These are phyloP conservation scores for Tuber magnatum DNA, from an alignment of 495 filamentous ascomycete species.

Conservation along the genomic window DNA sequence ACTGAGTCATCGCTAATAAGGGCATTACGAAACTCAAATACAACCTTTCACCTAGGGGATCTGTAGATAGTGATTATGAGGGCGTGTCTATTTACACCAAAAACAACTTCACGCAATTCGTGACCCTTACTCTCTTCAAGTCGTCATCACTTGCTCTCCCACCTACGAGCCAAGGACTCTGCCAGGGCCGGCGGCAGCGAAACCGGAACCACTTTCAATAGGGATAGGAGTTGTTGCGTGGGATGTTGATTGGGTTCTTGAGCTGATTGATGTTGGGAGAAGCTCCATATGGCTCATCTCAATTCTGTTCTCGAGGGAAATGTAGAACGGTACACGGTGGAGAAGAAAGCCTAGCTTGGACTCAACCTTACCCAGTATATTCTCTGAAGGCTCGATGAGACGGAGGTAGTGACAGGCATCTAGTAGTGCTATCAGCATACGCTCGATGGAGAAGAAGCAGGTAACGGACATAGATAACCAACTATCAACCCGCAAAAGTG, in stretches of 20 bases:
- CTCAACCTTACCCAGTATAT: constrained; percentile 37
- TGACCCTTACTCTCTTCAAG: not conserved
- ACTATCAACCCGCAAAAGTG: constrained; percentile 73
- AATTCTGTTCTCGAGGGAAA: constrained; percentile 33
- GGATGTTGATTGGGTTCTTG: constrained; percentile 16
- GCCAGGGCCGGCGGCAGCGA: constrained; percentile 22
- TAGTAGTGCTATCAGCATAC: constrained; percentile 9
- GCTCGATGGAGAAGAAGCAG: not conserved
- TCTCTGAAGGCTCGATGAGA: constrained; percentile 37
- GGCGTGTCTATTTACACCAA: constrained; percentile 13
- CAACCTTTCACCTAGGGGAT: not conserved
- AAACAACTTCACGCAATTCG: not conserved
- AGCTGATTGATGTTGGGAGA: constrained; percentile 23
- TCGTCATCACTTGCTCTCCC: not conserved
- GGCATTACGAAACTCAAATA: not conserved
- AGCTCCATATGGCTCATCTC: constrained; percentile 38
- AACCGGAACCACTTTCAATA: constrained; percentile 9
- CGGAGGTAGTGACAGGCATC: constrained; percentile 39
- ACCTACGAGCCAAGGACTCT: constrained; percentile 17
- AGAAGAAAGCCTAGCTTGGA: constrained; percentile 30
- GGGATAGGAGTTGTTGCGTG: not conserved
- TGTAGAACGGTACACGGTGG: constrained; percentile 33
- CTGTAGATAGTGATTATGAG: not conserved
- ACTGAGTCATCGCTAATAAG: not conserved
- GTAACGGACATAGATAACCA: constrained; percentile 72